A percentile compares a stretch with the other conserved stretches of the same genome.
Conservation (phyloP, 148 eudicot genomes). For the Rhododendron kiyosumense region DNA sequence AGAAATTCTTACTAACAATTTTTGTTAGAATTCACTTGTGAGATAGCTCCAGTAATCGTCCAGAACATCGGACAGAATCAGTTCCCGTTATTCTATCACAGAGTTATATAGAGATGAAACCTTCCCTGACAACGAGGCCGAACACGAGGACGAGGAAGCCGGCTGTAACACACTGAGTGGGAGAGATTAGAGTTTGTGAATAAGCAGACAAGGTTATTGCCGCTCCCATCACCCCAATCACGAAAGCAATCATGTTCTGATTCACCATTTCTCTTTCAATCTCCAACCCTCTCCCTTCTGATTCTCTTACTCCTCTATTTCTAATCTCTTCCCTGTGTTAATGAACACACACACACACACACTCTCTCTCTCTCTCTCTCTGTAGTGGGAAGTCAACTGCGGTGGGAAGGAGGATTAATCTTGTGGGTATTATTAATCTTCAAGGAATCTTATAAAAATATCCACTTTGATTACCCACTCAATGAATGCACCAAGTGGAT, state of each 20-base stretch:
- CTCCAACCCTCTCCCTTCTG: conserved; percentile 1
- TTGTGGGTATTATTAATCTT: background rate
- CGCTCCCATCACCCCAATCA: conserved; percentile 57
- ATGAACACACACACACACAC: background rate
- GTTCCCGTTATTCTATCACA: background rate
- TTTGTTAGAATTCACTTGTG: background rate
- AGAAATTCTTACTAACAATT: background rate
- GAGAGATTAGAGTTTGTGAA: conserved; percentile 46
- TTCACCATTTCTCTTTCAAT: conserved; percentile 17
- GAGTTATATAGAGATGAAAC: conserved; percentile 28
- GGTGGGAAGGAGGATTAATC: background rate
- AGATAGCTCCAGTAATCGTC: background rate
- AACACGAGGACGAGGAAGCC: conserved; percentile 24
- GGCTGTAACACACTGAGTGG: conserved; percentile 32
- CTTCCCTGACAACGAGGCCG: conserved; percentile 39
- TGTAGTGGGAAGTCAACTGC: background rate
- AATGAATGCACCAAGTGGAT: background rate
- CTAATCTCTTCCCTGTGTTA: background rate
- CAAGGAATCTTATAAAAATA: background rate
- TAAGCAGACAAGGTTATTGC: conserved; percentile 61
- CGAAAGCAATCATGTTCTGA: conserved; percentile 39
- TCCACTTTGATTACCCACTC: background rate
- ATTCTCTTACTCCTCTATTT: background rate
- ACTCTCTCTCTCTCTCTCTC: background rate
- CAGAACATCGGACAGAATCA: background rate